Conservation (phyloP, 345 rosid genomes). For the Toxicodendron radicans region DNA sequence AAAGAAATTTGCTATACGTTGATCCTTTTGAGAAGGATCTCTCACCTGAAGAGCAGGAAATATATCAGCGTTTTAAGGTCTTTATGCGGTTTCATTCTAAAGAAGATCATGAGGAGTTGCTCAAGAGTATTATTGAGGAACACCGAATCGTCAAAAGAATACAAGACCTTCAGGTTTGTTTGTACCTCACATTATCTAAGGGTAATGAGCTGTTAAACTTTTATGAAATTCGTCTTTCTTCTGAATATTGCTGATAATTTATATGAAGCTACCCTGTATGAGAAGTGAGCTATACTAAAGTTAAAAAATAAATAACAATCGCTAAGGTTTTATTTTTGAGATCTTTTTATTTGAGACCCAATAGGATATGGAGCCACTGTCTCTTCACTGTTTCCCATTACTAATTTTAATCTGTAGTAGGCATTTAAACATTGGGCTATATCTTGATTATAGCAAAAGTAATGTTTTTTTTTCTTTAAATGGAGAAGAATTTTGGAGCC, state of each 20-base stretch:
- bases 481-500: neutral
- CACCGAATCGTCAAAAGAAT: constrained; percentile 69
- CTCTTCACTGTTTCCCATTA: neutral
- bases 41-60: constrained; percentile 64
- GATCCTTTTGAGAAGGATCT: constrained; percentile 72
- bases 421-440: neutral
- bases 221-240: constrained; percentile 2
- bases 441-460: neutral
- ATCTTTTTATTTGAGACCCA: neutral
- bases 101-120: constrained; percentile 79
- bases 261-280: neutral
- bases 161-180: constrained; percentile 79
- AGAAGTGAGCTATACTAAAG: neutral
- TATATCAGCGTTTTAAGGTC: constrained; percentile 70
- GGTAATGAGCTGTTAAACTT: neutral
- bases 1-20: constrained; percentile 75
- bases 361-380: neutral
- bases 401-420: neutral
- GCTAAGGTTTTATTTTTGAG: neutral
- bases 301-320: neutral
- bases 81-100: constrained; percentile 81
- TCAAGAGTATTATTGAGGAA: constrained; percentile 68
- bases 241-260: constrained; percentile 6
- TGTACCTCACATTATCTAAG: constrained; percentile 2
- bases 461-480: neutral